Evolutionary conservation across 164 flowering plant genomes (phyloP), one percentile per base, ranked within the genome.

Genomic region (Buxus sempervirens): DNA sequence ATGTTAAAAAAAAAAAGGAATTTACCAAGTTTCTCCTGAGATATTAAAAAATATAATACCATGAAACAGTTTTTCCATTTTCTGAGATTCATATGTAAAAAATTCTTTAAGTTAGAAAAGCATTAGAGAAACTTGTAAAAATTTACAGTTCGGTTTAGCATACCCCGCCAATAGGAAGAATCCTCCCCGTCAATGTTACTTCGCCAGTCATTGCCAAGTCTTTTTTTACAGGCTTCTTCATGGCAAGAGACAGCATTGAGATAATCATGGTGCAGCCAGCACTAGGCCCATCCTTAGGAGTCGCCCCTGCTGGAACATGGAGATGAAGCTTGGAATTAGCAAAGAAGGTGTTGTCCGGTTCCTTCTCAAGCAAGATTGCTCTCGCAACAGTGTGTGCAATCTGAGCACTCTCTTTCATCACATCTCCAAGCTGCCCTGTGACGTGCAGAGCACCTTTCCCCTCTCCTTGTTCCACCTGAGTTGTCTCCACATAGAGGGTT

Each of bases 231-330:
- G 85, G 93, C 79, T 86, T 89, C 71, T 87, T 86, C 87, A 80
- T 81, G 63, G 96, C 95, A 68, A 90, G 85, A 1, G 99, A 96
- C 27, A 96, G 74, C 83, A 96, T 41, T 20, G 99, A 90, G 6
- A 98, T 96, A 79, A 90, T 87, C 98, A 96, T 96, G 48, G 99
- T 93, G 80, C 98, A 93, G 65, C 99, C 99, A 54, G 99, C 99
- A 79, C 98, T 93, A 0, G 99, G 99, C 19, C 99, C 99, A 76
- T 96, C 99, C 82, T 93, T 96, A 8, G 98, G 98, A 5, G 95
- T 91, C 19, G 99, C 93, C n/a, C 99, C 99, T 0, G 97, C 89
- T 62, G 99, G 99, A 70, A 96, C 99, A 73, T 96, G 99, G 63
- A 96, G 91, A 75, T 96, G 99, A 59, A 96, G 83, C 80, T 96